Base-by-base conservation (phyloP, 2,329 filamentous ascomycete genomes). In the Diaporthe velutina region DNA sequence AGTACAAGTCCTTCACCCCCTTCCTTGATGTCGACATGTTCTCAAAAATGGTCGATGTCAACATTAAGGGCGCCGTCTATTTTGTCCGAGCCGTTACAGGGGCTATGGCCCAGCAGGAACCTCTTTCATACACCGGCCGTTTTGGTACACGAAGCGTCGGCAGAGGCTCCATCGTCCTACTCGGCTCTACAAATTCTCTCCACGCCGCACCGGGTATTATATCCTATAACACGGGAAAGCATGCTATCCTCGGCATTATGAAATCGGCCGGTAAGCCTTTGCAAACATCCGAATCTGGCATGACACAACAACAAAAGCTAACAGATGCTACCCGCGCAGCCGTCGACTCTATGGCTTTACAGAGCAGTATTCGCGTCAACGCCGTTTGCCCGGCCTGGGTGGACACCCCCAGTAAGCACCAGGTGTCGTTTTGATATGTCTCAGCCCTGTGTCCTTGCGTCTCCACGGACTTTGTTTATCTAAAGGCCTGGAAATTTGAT, bases 141-240 rank as follows among this genome's bases (percentile, higher is more conserved):
- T 25, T n/a, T 25, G 45, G 45, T 13, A 50, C 70, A 22, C 57
- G 70, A 4, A 72, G 42, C 19, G 57, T 72, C 22, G 70, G 70
- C 22, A 55, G 57, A 22, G 70, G 70, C 6, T 72, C 70, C 8
- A 55, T 72, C 22, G 70, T 72, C 2, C 45, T 72, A 2, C 70
- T 64, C 3, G 70, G 70, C 6, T 72, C 70, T 4, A 19, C 61
- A 1, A 38, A 33, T 4, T 72, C 57, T 3, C 52, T 54, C 17
- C 19, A 55, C 15, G 15, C n/a, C 5, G 57, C 17, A n/a, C 45
- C 45, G 6, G 45, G 45, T 2, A 50, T 50, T 19, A 25, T 50
- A 10, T n/a, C 22, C 6, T 50, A 50, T n/a, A 10, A 3, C 3
- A 50, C 45, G 2, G 19, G 22, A n/a, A 50, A 50, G 45, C 45